A percentile compares a stretch with the other conserved stretches of the same genome.
Conservation (phyloP, 2,329 filamentous ascomycete genomes). For the Cercospora sp. region DNA sequence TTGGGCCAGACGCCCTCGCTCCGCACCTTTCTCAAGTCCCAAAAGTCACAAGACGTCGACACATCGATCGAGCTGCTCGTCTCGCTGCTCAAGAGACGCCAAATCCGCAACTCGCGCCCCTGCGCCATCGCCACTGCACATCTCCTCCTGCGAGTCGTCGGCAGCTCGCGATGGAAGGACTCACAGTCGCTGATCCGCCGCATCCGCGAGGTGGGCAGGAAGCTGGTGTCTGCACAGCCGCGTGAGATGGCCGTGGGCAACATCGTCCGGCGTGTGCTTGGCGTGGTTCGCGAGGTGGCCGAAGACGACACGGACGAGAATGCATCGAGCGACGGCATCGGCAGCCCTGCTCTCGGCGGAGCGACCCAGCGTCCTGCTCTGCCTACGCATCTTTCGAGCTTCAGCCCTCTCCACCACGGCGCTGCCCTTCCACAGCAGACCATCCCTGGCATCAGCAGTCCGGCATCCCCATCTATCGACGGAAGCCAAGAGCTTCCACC, state of each 20-base stretch:
- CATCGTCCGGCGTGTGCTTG: conserved; percentile 84
- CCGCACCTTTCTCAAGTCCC: conserved; percentile 73
- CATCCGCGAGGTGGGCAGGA: conserved; percentile 74
- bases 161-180: conserved; percentile 74
- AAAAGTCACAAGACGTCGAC: conserved; percentile 74
- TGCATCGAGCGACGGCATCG: conserved; percentile 57
- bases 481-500: conserved; percentile 12
- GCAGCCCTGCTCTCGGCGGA: conserved; percentile 37
- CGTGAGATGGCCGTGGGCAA: conserved; percentile 92
- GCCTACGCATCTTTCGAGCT: conserved; percentile 47
- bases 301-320: conserved; percentile 69
- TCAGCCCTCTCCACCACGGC: conserved; percentile 50
- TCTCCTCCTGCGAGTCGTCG: conserved; percentile 82
- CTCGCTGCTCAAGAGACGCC: conserved; percentile 82
- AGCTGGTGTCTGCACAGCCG: conserved; percentile 79
- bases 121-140: conserved; percentile 91
- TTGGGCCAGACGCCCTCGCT: conserved; percentile 69
- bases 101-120: conserved; percentile 82
- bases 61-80: conserved; percentile 80
- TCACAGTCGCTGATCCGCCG: conserved; percentile 76
- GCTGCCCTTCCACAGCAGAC: conserved; percentile 28
- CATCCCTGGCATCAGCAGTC: conserved; percentile 4
- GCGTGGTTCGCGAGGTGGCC: conserved; percentile 87
- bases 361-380: conserved; percentile 22
- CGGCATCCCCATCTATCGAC: conserved; percentile 28